Conservation (phyloP, 2,329 filamentous ascomycete species). For the Lachnellula cervina region DNA sequence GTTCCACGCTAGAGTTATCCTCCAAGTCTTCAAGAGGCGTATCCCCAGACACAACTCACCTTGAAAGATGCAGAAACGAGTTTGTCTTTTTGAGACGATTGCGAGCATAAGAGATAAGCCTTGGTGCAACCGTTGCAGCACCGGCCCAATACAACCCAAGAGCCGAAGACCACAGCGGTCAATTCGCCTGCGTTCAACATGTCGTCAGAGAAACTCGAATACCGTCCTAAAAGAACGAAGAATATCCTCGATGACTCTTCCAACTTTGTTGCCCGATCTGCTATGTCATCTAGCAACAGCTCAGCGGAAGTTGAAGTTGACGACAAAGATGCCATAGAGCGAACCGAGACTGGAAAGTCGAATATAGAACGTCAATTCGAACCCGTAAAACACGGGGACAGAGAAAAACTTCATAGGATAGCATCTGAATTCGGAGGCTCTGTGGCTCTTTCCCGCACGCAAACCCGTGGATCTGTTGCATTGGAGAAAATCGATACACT, state of each 20-base stretch:
- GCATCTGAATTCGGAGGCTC: constrained; percentile 22
- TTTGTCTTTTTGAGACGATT: background rate
- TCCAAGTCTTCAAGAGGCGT: background rate
- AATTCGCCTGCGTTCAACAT: background rate
- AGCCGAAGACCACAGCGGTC: background rate
- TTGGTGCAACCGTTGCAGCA: background rate
- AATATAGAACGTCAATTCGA: constrained; percentile 19
- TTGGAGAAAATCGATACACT: constrained; percentile 25
- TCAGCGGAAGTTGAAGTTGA: constrained; percentile 9
- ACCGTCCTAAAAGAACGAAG: constrained; percentile 4
- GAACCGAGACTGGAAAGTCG: constrained; percentile 15
- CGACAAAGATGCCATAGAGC: constrained; percentile 6
- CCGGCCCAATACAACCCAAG: background rate
- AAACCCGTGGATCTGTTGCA: constrained; percentile 3
- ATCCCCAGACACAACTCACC: background rate
- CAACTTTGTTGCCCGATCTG: constrained; percentile 11
- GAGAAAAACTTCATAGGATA: constrained; percentile 24
- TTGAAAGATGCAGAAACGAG: background rate
- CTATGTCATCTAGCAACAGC: constrained; percentile 1
- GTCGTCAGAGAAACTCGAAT: constrained; percentile 7
- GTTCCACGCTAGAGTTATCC: background rate
- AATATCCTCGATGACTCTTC: constrained; percentile 10
- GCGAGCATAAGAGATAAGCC: background rate
- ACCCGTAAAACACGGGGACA: constrained; percentile 22
- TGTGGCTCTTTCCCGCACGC: constrained; percentile 9